Evolutionary conservation across 179 eudicot species (phyloP).

Genomic region (Actinidia arguta): DNA sequence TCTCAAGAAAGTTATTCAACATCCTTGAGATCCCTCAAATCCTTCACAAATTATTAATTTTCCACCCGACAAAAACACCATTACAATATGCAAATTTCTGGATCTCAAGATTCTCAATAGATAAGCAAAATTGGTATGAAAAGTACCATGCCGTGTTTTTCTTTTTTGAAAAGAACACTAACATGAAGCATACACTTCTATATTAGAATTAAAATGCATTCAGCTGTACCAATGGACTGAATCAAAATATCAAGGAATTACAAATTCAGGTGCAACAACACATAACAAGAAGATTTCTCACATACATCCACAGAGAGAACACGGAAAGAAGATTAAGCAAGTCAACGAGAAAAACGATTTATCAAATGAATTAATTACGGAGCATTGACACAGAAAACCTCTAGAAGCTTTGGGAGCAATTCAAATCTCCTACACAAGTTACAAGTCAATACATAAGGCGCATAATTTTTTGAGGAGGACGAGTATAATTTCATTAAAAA

Average conservation of each 20-base stretch:
- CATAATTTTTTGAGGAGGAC: too few relatives aligned
- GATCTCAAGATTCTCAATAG: slow-evolving; percentile 2
- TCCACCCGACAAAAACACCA: neutral
- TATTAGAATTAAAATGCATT: neutral
- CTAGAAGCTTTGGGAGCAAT: neutral
- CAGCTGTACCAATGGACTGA: neutral
- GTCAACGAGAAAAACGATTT: neutral
- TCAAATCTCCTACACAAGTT: too few relatives aligned
- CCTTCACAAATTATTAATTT: neutral
- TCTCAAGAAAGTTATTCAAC: neutral
- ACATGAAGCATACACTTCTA: neutral
- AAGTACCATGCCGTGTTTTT: neutral
- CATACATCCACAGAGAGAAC: neutral
- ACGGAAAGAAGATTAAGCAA: neutral
- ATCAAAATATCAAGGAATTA: slow-evolving; percentile 1
- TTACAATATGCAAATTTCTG: neutral
- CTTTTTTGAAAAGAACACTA: neutral
- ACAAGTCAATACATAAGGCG: neutral
- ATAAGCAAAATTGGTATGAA: neutral
- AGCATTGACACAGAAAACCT: slow-evolving; percentile 5
- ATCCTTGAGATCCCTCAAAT: neutral
- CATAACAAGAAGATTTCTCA: neutral
- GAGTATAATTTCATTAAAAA: too few relatives aligned
- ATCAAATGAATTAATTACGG: neutral
- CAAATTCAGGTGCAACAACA: neutral